phyloP scores from a whole-genome alignment of 169 alveolate genomes.

The Plasmodium relictum region DNA sequence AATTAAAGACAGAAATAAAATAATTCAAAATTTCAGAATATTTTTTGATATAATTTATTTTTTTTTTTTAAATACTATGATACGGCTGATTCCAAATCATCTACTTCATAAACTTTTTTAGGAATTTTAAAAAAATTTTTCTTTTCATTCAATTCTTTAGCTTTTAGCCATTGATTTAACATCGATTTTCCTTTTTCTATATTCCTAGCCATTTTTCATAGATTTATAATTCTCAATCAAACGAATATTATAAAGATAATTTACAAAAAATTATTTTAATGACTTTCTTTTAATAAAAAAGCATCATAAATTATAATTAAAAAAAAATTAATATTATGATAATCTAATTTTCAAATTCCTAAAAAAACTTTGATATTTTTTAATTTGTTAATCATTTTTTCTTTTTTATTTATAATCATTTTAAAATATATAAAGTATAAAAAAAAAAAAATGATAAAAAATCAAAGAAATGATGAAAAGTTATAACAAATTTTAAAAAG shows the following conservation, averaged over 20 bases:
- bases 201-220: constrained; percentile 45
- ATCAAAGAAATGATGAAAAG: too few relatives aligned
- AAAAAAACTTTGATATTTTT: too few relatives aligned
- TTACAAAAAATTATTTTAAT: neutral
- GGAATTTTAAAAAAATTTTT: constrained; percentile 64
- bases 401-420: too few relatives aligned
- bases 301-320: too few relatives aligned
- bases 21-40: neutral
- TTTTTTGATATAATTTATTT: neutral
- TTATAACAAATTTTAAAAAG: neutral
- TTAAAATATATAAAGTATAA: too few relatives aligned
- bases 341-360: too few relatives aligned
- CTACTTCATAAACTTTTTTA: constrained; percentile 51
- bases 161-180: constrained; percentile 74
- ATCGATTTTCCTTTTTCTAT: constrained; percentile 68
- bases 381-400: too few relatives aligned
- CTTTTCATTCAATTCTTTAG: constrained; percentile 36
- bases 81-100: constrained; percentile 61
- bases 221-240: neutral
- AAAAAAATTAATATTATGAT: too few relatives aligned
- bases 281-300: too few relatives aligned
- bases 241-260: neutral
- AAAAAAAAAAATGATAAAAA: too few relatives aligned
- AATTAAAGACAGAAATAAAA: neutral
- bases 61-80: constrained; percentile 34